Percentiles rank a stretch among this genome's conserved stretches.
Conservation (phyloP, 805 yeast species). For the Zygosaccharomyces rouxii region DNA sequence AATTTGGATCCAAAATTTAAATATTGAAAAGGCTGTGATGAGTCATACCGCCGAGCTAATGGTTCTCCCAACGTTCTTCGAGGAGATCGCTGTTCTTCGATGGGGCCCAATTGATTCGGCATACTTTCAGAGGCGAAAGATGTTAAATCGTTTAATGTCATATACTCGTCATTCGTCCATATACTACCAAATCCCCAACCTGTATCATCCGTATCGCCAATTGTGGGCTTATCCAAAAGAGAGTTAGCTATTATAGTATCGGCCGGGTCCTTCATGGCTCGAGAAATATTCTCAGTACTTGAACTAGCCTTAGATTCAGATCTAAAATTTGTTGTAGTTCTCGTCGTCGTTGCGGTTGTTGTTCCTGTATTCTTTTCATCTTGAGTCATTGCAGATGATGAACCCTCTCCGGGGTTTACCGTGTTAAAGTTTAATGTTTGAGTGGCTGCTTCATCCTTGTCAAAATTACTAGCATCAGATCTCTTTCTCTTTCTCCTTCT, state of each 20-base stretch:
- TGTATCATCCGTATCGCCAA: background rate
- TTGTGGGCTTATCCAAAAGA: background rate
- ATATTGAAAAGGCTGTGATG: conserved; percentile 12
- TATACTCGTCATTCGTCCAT: conserved; percentile 44
- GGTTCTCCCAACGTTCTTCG: background rate
- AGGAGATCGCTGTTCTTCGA: background rate
- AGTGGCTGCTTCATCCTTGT: background rate
- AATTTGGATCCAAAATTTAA: conserved; percentile 8
- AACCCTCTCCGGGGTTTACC: background rate
- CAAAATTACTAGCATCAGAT: conserved; percentile 1
- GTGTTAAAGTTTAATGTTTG: background rate
- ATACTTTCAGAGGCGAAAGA: conserved; percentile 3
- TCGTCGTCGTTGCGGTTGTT: background rate
- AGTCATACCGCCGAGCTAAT: conserved; percentile 7
- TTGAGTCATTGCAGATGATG: background rate
- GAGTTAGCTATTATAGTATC: background rate
- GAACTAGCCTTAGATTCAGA: background rate
- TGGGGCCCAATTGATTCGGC: background rate
- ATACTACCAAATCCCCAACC: conserved; percentile 41
- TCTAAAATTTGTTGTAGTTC: background rate
- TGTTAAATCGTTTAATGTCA: conserved; percentile 23
- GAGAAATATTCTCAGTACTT: background rate
- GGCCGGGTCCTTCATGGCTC: background rate
- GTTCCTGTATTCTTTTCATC: background rate
- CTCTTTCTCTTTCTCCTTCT: conserved; percentile 31